Percentiles rank a stretch among this genome's conserved stretches.
Evolutionary conservation across 768 basidiomycete species (phyloP).

Genomic region (Tephrocybe rancida): DNA sequence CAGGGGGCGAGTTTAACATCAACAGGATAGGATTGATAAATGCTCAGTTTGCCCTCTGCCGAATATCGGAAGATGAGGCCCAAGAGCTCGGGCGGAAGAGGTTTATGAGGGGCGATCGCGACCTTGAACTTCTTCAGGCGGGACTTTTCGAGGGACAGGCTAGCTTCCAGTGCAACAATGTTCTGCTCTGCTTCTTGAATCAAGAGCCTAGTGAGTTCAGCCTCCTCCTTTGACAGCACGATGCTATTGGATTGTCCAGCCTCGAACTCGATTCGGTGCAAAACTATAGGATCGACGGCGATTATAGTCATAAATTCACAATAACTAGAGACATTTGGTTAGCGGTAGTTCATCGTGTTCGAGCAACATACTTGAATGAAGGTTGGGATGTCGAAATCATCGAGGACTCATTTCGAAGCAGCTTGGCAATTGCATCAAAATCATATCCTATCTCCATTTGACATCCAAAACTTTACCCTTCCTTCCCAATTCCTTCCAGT

Average conservation of each 20-base stretch:
- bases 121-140: background rate
- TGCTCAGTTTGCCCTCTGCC: background rate
- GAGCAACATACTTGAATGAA: too few species aligned
- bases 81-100: background rate
- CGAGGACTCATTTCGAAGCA: too few species aligned
- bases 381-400: too few species aligned
- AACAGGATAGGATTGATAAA: background rate
- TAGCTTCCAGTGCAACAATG: background rate
- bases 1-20: background rate
- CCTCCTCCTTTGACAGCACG: background rate
- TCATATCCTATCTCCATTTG: too few species aligned
- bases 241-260: background rate
- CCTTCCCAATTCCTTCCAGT: too few species aligned
- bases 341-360: too few species aligned
- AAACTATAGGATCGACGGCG: background rate
- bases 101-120: constrained; percentile 1
- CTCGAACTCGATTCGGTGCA: background rate
- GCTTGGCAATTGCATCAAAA: too few species aligned
- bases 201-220: background rate
- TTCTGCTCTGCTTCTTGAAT: background rate
- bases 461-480: too few species aligned
- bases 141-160: background rate
- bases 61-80: background rate
- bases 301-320: too few species aligned
- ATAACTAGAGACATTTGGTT: too few species aligned